phyloP scores from a whole-genome alignment of 2,329 filamentous ascomycete species.

The Balansia obtecta region DNA sequence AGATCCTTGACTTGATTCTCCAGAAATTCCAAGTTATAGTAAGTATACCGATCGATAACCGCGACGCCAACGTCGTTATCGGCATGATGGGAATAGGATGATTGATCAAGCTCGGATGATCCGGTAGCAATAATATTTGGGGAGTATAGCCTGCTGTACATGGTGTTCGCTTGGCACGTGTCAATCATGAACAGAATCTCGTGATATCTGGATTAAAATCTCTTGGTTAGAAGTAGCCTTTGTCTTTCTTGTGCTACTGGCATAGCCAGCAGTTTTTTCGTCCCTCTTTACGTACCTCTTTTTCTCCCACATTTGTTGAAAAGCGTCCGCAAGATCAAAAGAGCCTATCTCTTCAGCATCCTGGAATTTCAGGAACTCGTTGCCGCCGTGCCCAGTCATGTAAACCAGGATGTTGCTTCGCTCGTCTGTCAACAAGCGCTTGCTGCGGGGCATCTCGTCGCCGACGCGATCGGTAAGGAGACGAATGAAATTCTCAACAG shows the following conservation, averaged over 20 bases:
- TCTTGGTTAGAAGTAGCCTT: background rate
- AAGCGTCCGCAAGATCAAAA: constrained; percentile 91
- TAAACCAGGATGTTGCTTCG: constrained; percentile 96
- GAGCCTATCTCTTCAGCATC: constrained; percentile 95
- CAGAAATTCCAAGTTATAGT: constrained; percentile 95
- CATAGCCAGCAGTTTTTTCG: background rate
- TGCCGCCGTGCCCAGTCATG: constrained; percentile 97
- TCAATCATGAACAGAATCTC: constrained; percentile 99
- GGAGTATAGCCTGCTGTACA: constrained; percentile 97
- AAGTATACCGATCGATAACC: constrained; percentile 96
- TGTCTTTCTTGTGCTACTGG: background rate
- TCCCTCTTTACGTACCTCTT: constrained; percentile 51
- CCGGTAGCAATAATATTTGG: constrained; percentile 97
- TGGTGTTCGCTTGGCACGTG: constrained; percentile 97
- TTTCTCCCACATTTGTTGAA: constrained; percentile 99
- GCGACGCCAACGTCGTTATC: constrained; percentile 97
- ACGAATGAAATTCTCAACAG: constrained; percentile 96
- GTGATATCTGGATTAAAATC: constrained; percentile 52
- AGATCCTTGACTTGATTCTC: constrained; percentile 81
- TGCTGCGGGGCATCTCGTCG: constrained; percentile 88
- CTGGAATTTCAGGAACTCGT: constrained; percentile 97
- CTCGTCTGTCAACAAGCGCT: constrained; percentile 86
- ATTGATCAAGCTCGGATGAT: constrained; percentile 91
- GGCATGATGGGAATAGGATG: constrained; percentile 92
- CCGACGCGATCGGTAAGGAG: constrained; percentile 88